These are phyloP conservation scores for Cladophialophora chaetospira DNA, from an alignment of 2,329 filamentous ascomycete genomes.

Conservation along the genomic window DNA sequence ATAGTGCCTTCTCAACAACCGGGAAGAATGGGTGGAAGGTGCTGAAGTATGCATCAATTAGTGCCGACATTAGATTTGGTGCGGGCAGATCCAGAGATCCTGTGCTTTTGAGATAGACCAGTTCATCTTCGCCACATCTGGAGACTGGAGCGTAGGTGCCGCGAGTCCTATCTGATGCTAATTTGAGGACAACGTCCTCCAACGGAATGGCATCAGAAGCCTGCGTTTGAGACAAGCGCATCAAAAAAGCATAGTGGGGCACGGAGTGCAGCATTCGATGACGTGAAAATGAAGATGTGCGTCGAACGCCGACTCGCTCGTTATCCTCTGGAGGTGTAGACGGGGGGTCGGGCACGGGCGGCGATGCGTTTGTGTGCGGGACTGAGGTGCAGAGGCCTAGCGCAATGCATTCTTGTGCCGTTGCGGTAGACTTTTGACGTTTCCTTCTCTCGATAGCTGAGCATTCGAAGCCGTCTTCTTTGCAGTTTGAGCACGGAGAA, in stretches of 20 bases:
- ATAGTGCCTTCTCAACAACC: neutral
- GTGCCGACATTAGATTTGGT: neutral
- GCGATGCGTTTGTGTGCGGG: no score
- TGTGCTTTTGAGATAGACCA: constrained; percentile 1
- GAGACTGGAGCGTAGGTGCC: neutral
- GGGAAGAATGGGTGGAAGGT: constrained; percentile 13
- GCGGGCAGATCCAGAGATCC: constrained; percentile 5
- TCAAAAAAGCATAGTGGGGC: constrained; percentile 9
- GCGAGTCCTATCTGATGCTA: constrained; percentile 3
- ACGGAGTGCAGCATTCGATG: constrained; percentile 8
- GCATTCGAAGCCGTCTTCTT: constrained; percentile 7
- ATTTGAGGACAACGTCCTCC: constrained; percentile 5
- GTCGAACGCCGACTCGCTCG: neutral
- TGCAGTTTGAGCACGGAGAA: constrained; percentile 8
- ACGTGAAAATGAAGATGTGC: constrained; percentile 2
- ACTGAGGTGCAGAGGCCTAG: no score
- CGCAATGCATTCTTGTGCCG: neutral
- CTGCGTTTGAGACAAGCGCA: constrained; percentile 4
- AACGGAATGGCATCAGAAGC: neutral
- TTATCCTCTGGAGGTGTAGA: constrained; percentile 1
- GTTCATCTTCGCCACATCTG: neutral
- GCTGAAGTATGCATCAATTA: constrained; percentile 8
- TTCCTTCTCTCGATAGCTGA: constrained; percentile 4
- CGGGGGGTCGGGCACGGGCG: neutral
- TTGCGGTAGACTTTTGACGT: neutral